Conservation (phyloP, 164 flowering plant species). For the Litsea cubeba region DNA sequence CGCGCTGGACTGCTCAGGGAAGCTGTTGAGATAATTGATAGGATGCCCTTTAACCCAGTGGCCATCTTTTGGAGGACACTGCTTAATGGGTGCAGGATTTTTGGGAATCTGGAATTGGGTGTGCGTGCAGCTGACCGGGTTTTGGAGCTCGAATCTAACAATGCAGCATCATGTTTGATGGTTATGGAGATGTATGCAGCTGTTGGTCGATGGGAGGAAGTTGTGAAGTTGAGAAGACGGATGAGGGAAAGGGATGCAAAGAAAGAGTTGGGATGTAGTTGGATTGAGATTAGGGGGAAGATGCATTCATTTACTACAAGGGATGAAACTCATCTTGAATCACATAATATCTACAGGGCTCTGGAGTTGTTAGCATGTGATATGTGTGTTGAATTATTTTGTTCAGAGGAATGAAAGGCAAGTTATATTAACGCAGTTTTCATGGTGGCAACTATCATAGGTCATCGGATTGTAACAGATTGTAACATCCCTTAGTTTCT, state of each 20-base stretch:
- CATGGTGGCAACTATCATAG: neutral
- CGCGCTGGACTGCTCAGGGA: slow-evolving; percentile 23
- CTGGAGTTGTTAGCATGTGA: slow-evolving; percentile 19
- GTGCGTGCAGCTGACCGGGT: slow-evolving; percentile 17
- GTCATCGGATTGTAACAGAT: too few species aligned
- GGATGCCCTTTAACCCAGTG: slow-evolving; percentile 18
- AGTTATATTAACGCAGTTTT: neutral
- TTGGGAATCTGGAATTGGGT: slow-evolving; percentile 23
- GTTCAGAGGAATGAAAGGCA: neutral
- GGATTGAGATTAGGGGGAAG: slow-evolving; percentile 29
- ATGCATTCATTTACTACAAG: slow-evolving; percentile 21
- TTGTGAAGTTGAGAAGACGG: slow-evolving; percentile 16
- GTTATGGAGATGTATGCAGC: slow-evolving; percentile 22
- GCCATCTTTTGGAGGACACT: slow-evolving; percentile 31
- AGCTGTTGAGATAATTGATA: slow-evolving; percentile 18
- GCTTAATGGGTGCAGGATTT: slow-evolving; percentile 30
- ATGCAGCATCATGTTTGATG: slow-evolving; percentile 22
- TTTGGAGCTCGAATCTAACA: slow-evolving; percentile 24
- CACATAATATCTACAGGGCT: slow-evolving; percentile 16
- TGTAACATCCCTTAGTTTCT: too few species aligned
- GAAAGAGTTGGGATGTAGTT: slow-evolving; percentile 28
- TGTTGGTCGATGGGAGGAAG: slow-evolving; percentile 18
- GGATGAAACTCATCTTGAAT: slow-evolving; percentile 31
- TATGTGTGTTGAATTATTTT: neutral
- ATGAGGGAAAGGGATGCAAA: slow-evolving; percentile 21